A percentile compares a stretch with the other conserved stretches of the same genome.
These are phyloP conservation scores for Allium cepa DNA, from an alignment of 106 monocot genomes.

Conservation along the genomic window DNA sequence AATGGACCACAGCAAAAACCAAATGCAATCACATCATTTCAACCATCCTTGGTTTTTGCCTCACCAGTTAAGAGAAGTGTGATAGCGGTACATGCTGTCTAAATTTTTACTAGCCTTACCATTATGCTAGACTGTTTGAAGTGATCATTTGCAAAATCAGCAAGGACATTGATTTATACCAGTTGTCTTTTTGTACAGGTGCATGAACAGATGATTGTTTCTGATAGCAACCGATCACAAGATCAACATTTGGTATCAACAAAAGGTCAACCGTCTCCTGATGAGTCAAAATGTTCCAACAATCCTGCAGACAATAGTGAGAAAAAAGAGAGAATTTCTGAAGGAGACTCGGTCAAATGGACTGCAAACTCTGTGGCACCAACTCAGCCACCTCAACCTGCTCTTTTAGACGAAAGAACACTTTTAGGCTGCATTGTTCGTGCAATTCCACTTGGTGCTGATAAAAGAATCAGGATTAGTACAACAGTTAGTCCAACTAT, in stretches of 20 bases:
- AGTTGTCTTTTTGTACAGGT: conserved; percentile 11
- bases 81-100: conserved; percentile 24
- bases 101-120: not conserved
- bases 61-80: conserved; percentile 29
- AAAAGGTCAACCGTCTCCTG: conserved; percentile 12
- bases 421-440: conserved; percentile 97
- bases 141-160: no score
- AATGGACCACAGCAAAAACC: conserved; percentile 1
- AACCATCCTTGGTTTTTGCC: conserved; percentile 19
- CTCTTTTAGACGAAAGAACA: conserved; percentile 81
- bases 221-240: conserved; percentile 14
- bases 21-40: conserved; percentile 22
- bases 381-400: conserved; percentile 19
- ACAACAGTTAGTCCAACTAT: conserved; percentile 50
- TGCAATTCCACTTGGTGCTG: conserved; percentile 73
- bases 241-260: conserved; percentile 15
- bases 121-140: not conserved
- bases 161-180: not conserved
- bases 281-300: conserved; percentile 15
- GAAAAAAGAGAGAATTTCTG: conserved; percentile 10
- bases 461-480: conserved; percentile 71
- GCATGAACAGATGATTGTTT: conserved; percentile 12
- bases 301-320: conserved; percentile 20
- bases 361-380: conserved; percentile 12
- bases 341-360: conserved; percentile 6